Conservation (phyloP, 257 asterid species). For the Nicotiana obtusifolia region DNA sequence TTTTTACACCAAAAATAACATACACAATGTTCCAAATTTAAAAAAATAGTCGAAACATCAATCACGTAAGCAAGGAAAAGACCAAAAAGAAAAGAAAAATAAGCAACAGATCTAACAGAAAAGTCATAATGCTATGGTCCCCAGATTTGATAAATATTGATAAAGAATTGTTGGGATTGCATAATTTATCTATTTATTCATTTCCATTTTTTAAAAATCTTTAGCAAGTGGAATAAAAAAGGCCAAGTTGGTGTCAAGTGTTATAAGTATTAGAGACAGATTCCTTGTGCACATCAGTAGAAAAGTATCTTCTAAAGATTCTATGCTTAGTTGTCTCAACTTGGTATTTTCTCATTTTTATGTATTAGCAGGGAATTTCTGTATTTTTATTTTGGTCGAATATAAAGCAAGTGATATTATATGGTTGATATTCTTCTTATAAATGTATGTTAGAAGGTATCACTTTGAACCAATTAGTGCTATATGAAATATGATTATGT, state of each 20-base stretch:
- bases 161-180: background rate
- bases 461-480: too few relatives aligned
- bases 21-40: background rate
- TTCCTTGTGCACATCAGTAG: background rate
- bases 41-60: background rate
- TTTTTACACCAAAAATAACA: background rate
- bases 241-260: background rate
- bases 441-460: too few relatives aligned
- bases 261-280: background rate
- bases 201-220: background rate
- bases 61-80: constrained; percentile 8
- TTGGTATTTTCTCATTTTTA: background rate
- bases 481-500: too few relatives aligned
- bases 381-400: background rate
- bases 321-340: background rate
- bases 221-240: background rate
- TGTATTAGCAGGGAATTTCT: background rate
- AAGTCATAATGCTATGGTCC: background rate
- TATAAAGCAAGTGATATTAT: background rate
- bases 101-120: background rate
- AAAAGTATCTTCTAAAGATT: constrained; percentile 5
- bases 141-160: background rate
- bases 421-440: too few relatives aligned
- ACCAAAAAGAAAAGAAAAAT: background rate
- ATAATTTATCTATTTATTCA: background rate